Evolutionary conservation across 2,329 filamentous ascomycete genomes (phyloP).

Genomic region (Aspergillus thermomutatus): DNA sequence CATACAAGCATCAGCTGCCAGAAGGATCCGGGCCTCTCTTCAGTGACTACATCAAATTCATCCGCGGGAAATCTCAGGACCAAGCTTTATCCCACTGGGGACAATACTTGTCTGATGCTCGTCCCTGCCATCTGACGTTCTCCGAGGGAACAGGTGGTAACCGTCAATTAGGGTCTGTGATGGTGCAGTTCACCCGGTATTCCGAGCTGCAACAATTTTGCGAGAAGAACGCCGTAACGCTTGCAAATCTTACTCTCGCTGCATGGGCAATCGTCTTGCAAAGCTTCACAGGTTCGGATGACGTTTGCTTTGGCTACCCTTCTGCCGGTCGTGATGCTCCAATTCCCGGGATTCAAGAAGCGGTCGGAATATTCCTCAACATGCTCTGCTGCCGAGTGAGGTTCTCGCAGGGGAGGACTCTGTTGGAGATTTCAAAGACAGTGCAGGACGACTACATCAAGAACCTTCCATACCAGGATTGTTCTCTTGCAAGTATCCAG

Average conservation of each 20-base stretch:
- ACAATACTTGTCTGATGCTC: conserved; percentile 29
- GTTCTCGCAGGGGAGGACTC: conserved; percentile 31
- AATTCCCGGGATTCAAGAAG: conserved; percentile 44
- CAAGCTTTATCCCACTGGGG: conserved; percentile 35
- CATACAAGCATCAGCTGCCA: conserved; percentile 29
- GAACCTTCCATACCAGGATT: conserved; percentile 49
- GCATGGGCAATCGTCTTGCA: conserved; percentile 40
- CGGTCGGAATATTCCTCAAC: conserved; percentile 52
- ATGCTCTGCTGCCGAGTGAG: conserved; percentile 52
- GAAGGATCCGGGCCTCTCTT: conserved; percentile 29
- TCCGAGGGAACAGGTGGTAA: conserved; percentile 7
- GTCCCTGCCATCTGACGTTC: conserved; percentile 8
- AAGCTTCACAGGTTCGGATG: conserved; percentile 29
- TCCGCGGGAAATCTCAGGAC: conserved; percentile 24
- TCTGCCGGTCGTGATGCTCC: conserved; percentile 45
- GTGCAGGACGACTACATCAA: conserved; percentile 47
- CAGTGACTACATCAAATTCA: conserved; percentile 37
- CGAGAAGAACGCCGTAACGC: conserved; percentile 27
- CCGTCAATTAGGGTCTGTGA: conserved; percentile 22
- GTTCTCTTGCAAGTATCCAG: conserved; percentile 49
- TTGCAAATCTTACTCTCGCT: conserved; percentile 36
- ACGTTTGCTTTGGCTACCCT: conserved; percentile 43
- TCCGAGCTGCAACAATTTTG: conserved; percentile 31
- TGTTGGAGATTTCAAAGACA: conserved; percentile 41
- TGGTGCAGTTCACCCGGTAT: conserved; percentile 30